A percentile compares a stretch with the other conserved stretches of the same genome.
Conservation (phyloP, 129 eudicot species). For the Dittrichia graveolens region DNA sequence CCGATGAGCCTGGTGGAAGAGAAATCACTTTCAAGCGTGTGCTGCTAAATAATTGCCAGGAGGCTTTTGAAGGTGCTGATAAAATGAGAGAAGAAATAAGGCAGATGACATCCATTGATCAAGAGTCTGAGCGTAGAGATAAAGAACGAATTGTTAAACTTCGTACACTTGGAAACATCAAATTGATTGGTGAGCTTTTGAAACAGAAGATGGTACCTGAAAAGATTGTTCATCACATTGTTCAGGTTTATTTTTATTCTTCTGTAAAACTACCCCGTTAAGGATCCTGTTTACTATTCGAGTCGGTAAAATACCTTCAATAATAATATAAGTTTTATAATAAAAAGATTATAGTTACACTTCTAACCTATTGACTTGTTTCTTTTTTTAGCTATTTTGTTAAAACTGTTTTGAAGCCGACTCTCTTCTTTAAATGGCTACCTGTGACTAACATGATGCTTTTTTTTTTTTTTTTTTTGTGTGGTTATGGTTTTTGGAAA, state of each 20-base stretch:
- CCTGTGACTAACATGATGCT: too few species aligned
- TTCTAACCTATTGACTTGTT: too few species aligned
- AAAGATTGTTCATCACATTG: slow-evolving; percentile 88
- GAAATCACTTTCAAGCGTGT: slow-evolving; percentile 73
- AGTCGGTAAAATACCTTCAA: too few species aligned
- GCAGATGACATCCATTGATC: slow-evolving; percentile 73
- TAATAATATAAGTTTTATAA: too few species aligned
- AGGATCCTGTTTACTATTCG: too few species aligned
- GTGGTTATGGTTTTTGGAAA: not conserved
- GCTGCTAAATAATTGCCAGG: slow-evolving; percentile 75
- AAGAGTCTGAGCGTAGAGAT: slow-evolving; percentile 77
- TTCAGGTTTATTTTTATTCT: slow-evolving; percentile 53
- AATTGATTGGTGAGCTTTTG: slow-evolving; percentile 90
- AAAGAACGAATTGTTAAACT: slow-evolving; percentile 77
- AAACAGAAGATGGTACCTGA: slow-evolving; percentile 93
- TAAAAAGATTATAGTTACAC: too few species aligned
- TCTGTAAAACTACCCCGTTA: too few species aligned
- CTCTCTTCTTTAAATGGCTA: too few species aligned
- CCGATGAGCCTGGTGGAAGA: slow-evolving; percentile 80
- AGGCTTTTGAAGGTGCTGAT: slow-evolving; percentile 95
- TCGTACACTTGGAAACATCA: slow-evolving; percentile 85
- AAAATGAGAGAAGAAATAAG: slow-evolving; percentile 61
- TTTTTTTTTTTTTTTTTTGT: too few species aligned
- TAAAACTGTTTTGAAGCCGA: too few species aligned
- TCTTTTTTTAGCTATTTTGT: too few species aligned